Conservation (phyloP, 1,284 basidiomycete genomes). For the Moesziomyces aphidis region DNA sequence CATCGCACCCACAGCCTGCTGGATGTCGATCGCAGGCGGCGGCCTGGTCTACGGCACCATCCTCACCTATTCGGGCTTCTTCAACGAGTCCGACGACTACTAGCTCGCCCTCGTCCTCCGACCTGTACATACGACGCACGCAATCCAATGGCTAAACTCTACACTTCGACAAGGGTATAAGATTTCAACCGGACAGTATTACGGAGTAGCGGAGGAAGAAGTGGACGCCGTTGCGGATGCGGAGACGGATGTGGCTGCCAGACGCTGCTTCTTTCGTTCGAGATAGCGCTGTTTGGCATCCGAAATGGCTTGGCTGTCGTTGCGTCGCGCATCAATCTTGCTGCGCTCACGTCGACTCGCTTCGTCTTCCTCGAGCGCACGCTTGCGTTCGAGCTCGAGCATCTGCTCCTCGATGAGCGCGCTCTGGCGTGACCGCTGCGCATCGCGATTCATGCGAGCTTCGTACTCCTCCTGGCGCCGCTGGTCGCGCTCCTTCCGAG, state of each 20-base stretch:
- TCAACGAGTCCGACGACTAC: constrained; percentile 58
- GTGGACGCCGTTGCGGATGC: constrained; percentile 8
- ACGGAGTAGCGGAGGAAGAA: neutral
- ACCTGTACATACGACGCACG: constrained; percentile 35
- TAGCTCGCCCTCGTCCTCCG: constrained; percentile 5
- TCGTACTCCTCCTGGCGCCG: constrained; percentile 43
- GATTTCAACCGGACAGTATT: neutral
- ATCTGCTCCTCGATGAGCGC: constrained; percentile 57
- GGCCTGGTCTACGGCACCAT: constrained; percentile 92
- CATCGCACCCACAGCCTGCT: constrained; percentile 85
- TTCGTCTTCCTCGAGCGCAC: constrained; percentile 33
- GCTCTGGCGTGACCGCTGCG: constrained; percentile 43
- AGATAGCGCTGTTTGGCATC: constrained; percentile 63
- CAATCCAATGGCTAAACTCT: constrained; percentile 1
- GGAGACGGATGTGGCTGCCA: constrained; percentile 9
- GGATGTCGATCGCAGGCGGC: constrained; percentile 94
- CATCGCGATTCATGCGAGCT: constrained; percentile 45
- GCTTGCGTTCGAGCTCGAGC: constrained; percentile 49
- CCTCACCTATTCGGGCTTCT: constrained; percentile 62
- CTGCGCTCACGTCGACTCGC: constrained; percentile 18
- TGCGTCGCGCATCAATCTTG: constrained; percentile 40
- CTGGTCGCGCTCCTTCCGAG: constrained; percentile 26
- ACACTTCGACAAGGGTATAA: constrained; percentile 18
- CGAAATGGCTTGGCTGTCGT: constrained; percentile 41
- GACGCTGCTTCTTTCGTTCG: constrained; percentile 64